Conservation (phyloP, 495 filamentous ascomycete species). For the Penicillium odoratum region DNA sequence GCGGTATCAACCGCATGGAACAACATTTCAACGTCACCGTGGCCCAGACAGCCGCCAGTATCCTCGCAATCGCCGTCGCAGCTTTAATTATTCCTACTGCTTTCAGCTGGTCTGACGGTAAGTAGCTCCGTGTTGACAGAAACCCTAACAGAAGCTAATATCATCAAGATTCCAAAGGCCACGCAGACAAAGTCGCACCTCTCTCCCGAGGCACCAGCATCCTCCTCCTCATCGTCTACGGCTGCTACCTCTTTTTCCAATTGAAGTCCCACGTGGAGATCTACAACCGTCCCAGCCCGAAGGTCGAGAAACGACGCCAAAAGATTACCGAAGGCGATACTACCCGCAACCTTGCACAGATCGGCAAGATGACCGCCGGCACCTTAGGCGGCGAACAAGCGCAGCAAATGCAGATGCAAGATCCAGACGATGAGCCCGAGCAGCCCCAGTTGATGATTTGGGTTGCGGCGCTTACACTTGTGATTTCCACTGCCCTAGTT, state of each 20-base stretch:
- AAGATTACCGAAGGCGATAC: slow-evolving; percentile 57
- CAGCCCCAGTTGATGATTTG: slow-evolving; percentile 67
- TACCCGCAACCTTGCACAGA: slow-evolving; percentile 57
- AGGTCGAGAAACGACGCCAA: slow-evolving; percentile 58
- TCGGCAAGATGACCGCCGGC: slow-evolving; percentile 54
- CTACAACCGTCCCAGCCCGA: slow-evolving; percentile 72
- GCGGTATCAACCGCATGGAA: slow-evolving; percentile 74
- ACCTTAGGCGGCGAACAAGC: slow-evolving; percentile 40
- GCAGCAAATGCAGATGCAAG: slow-evolving; percentile 44
- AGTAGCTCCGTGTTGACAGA: slow-evolving; percentile 6
- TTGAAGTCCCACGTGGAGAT: slow-evolving; percentile 73
- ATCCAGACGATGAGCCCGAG: slow-evolving; percentile 63
- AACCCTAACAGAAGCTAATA: not conserved
- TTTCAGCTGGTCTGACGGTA: slow-evolving; percentile 58
- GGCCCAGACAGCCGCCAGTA: slow-evolving; percentile 84
- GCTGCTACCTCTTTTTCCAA: slow-evolving; percentile 77
- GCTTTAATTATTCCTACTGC: slow-evolving; percentile 87
- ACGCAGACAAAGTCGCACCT: slow-evolving; percentile 26
- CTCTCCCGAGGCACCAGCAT: slow-evolving; percentile 59
- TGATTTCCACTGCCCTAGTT: slow-evolving; percentile 72
- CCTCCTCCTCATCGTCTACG: slow-evolving; percentile 76
- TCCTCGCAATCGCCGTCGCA: slow-evolving; percentile 77
- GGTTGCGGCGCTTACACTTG: slow-evolving; percentile 71
- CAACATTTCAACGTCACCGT: slow-evolving; percentile 92
- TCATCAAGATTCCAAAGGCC: slow-evolving; percentile 19